Conservation (phyloP, 2,329 filamentous ascomycete species). For the Pseudogymnoascus sp. region DNA sequence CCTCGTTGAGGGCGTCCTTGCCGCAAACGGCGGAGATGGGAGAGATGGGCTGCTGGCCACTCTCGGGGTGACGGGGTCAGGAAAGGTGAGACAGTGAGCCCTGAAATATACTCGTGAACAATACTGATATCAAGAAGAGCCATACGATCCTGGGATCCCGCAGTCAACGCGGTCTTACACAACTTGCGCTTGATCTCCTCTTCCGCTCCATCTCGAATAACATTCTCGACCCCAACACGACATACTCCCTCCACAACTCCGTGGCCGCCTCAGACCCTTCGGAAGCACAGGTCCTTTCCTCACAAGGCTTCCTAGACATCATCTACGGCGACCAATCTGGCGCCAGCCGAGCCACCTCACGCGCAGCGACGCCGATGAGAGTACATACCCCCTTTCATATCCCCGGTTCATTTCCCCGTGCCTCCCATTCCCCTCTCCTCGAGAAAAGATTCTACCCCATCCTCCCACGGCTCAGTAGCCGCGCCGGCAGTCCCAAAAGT, state of each 20-base stretch:
- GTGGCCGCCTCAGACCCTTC: slow-evolving; percentile 71
- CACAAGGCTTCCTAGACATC: slow-evolving; percentile 69
- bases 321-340: slow-evolving; percentile 60
- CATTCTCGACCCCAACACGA: slow-evolving; percentile 55
- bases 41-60: slow-evolving; percentile 88
- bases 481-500: slow-evolving; percentile 25
- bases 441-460: slow-evolving; percentile 15
- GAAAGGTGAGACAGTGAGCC: slow-evolving; percentile 59
- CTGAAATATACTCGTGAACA: neutral
- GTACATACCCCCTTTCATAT: slow-evolving; percentile 40
- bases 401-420: slow-evolving; percentile 15
- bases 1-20: slow-evolving; percentile 75
- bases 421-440: slow-evolving; percentile 17
- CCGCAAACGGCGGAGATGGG: slow-evolving; percentile 64
- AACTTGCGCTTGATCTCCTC: slow-evolving; percentile 82
- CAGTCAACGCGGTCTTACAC: slow-evolving; percentile 79
- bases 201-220: slow-evolving; percentile 73
- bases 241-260: slow-evolving; percentile 61
- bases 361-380: slow-evolving; percentile 63
- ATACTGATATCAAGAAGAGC: slow-evolving; percentile 49
- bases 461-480: slow-evolving; percentile 15
- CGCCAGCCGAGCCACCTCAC: slow-evolving; percentile 52
- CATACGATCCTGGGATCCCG: slow-evolving; percentile 92
- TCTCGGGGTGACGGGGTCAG: slow-evolving; percentile 87
- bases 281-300: slow-evolving; percentile 69